Base-by-base conservation (phyloP, 2,329 filamentous ascomycete genomes). In the Bertia moriformis region DNA sequence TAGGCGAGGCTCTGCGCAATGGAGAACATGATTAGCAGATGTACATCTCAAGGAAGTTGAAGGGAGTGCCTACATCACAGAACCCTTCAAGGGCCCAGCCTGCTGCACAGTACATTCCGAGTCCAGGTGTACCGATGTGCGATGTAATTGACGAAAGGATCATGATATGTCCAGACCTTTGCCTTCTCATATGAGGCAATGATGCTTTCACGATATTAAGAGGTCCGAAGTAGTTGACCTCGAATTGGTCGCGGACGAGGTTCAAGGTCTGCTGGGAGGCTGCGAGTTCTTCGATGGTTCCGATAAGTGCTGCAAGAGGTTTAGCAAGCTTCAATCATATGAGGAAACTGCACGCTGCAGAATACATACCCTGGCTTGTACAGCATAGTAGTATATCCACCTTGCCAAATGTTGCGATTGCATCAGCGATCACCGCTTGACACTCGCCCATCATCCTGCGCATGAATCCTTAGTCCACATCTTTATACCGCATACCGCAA, bases 51-150 rank as follows among this genome's bases (percentile, higher is more conserved):
- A 3, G 14, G 7, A 4, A 4, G 2, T n/a, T 14, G 18, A 27
- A 5, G 5, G n/a, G n/a, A n/a, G n/a, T 15, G 40, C 53, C 46
- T 51, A 69, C 66, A 50, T 80, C 75, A 51, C 75, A 79, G 49
- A 78, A 79, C 19, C 75, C 75, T 54, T 80, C 75, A 29, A 78
- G 65, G 2, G 75, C 75, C 75, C 75, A 80, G 41, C 75, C 72
- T 18, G 71, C 69, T 19, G 75, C 72, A 51, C 74, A 79, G 49
- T 77, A 78, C 61, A 77, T 70, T 27, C 71, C 69, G 24, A 80
- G 53, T 0, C 75, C 74, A 0, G 75, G 75, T 1, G 75, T 79
- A 4, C 75, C 75, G 18, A 80, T 60, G 50, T 79, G 74, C 12
- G 71, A 72, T 35, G 73, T 75, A 36, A 78, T 76, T 18, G 72